Percentiles rank a stretch among this genome's conserved stretches.
phyloP scores from a whole-genome alignment of 495 filamentous ascomycete species.

The Lasiosphaeriaceae sp. region DNA sequence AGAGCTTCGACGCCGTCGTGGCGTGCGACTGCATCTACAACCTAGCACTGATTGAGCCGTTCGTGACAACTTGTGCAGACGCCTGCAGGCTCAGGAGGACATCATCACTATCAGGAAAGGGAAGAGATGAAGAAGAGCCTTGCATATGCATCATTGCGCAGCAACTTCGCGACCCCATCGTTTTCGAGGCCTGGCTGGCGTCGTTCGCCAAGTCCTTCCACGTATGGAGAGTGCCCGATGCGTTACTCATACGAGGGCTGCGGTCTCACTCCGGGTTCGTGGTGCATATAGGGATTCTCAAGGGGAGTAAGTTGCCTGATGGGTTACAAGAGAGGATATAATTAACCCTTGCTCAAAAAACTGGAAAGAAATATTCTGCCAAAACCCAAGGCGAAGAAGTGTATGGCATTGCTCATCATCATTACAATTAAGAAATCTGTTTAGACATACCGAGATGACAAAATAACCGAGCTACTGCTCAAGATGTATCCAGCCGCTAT shows the following conservation, averaged over 20 bases:
- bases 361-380: no score
- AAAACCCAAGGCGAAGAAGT: no score
- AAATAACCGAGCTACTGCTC: no score
- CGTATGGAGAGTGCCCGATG: conserved; percentile 73
- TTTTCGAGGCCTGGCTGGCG: conserved; percentile 79
- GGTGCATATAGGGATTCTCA: conserved; percentile 61
- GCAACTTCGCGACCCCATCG: conserved; percentile 76
- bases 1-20: conserved; percentile 59
- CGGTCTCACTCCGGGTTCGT: conserved; percentile 59
- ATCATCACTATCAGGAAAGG: conserved; percentile 2
- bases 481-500: no score
- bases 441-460: no score
- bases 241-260: conserved; percentile 47
- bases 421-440: no score
- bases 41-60: conserved; percentile 73
- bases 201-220: conserved; percentile 62
- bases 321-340: no score
- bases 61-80: conserved; percentile 82
- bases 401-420: no score
- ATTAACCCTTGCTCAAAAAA: no score
- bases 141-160: conserved; percentile 70
- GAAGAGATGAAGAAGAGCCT: conserved; percentile 8
- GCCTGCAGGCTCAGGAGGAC: conserved; percentile 55
- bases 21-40: conserved; percentile 93
- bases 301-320: background rate